Evolutionary conservation across 371 early-diverging fungal species (phyloP).

Genomic region (Haplosporangium sp.): DNA sequence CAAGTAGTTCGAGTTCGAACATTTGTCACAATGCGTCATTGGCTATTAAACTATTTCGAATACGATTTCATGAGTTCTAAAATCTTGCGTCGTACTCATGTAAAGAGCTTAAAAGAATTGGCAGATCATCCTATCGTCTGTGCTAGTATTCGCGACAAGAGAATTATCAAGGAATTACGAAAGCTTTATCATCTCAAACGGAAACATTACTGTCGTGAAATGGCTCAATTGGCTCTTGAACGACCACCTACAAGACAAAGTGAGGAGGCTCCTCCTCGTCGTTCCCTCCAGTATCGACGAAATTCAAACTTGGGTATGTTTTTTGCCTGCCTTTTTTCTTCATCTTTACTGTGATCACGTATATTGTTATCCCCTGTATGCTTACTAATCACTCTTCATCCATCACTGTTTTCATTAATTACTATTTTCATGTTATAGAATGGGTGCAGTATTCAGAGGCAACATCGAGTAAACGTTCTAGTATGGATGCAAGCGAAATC

Average conservation of each 20-base stretch:
- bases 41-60: conserved; percentile 75
- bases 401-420: neutral
- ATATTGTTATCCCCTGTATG: neutral
- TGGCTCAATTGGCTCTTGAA: conserved; percentile 28
- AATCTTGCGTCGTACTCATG: conserved; percentile 58
- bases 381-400: neutral
- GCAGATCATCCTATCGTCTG: conserved; percentile 59
- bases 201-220: conserved; percentile 21
- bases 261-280: neutral
- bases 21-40: conserved; percentile 76
- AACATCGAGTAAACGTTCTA: conserved; percentile 22
- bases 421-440: neutral
- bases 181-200: conserved; percentile 28
- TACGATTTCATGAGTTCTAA: conserved; percentile 71
- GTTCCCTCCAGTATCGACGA: conserved; percentile 1
- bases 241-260: conserved; percentile 3
- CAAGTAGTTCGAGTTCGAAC: conserved; percentile 74
- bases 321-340: neutral
- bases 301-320: conserved; percentile 5
- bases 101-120: conserved; percentile 60
- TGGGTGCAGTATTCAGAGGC: neutral
- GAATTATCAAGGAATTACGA: conserved; percentile 64
- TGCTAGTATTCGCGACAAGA: conserved; percentile 62
- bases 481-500: conserved; percentile 7
- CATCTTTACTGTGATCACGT: too few species aligned